Conservation (phyloP, 2,329 filamentous ascomycete species). For the Pseudogymnoascus sp. region DNA sequence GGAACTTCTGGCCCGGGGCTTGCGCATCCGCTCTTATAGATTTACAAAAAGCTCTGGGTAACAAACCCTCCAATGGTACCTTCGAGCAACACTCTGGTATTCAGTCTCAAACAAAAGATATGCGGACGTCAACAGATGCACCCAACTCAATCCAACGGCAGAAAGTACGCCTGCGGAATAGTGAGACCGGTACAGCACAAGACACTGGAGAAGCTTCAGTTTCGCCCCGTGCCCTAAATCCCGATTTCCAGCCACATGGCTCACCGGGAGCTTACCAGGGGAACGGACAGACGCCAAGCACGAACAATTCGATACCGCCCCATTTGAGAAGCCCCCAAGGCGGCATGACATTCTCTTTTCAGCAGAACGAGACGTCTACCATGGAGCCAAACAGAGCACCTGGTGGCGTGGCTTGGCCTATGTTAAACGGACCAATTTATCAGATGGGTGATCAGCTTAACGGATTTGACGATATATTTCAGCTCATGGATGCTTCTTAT, state of each 20-base stretch:
- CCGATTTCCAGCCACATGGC: background rate
- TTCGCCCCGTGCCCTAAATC: background rate
- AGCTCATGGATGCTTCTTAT: conserved; percentile 20
- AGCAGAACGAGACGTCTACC: background rate
- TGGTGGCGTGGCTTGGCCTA: background rate
- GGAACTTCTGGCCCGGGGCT: conserved; percentile 30
- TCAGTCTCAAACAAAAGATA: background rate
- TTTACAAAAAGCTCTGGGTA: conserved; percentile 25
- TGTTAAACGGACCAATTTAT: background rate
- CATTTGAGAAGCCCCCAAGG: background rate
- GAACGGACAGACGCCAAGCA: background rate
- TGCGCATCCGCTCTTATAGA: conserved; percentile 31
- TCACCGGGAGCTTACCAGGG: background rate
- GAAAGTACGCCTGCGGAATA: background rate
- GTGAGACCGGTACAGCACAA: background rate
- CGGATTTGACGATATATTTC: conserved; percentile 15
- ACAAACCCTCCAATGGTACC: background rate
- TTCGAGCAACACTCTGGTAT: background rate
- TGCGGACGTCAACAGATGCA: background rate
- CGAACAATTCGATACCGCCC: background rate
- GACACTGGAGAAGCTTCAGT: background rate
- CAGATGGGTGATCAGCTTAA: background rate
- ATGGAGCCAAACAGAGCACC: background rate
- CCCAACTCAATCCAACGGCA: background rate
- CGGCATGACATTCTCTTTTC: background rate